Evolutionary conservation across 2,329 filamentous ascomycete genomes (phyloP), one percentile per base, ranked within the genome.

Genomic region (Immersiporthe knoxdaviesiana): DNA sequence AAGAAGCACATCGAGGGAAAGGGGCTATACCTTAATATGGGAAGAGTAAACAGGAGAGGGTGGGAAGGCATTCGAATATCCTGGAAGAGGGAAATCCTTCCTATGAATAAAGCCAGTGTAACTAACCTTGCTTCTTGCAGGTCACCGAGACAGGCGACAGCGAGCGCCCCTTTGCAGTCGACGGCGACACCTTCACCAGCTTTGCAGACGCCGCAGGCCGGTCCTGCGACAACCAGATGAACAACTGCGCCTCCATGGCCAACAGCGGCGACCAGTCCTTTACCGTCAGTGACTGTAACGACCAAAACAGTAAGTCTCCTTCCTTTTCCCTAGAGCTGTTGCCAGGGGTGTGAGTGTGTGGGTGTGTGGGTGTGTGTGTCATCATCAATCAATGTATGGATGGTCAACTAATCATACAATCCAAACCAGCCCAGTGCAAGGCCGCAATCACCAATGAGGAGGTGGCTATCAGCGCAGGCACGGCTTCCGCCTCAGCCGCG

Each of bases 141-240:
- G 82, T 84, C 68, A 78, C 78, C 14, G 77, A 81, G 66, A 82
- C 80, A 1, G 75, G 73, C n/a, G 75, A 84, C 71, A 70, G 76
- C 4, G 72, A 78, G 24, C 75, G 81, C 54, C 83, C 81, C 2
- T 85, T 82, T 70, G 77, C 78, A 64, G 81, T 84, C 3, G 75
- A 79, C 52, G 82, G 80, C 21, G 77, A 82, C 68, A 84, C 81
- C 0, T 85, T 85, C 82, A 74, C 76, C 67, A 80, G 83, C 74
- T 85, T 81, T 73, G 41, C 73, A 32, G 77, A 78, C 12, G 84
- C 84, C 0, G 78, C 79, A 7, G 77, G 79, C 66, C 77, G 82
- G 30, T 79, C 82, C 1, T 86, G 84, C 76, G 82, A 84, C 72
- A 81, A 82, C 72, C 84, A 86, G 74, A 81, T 83, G 74, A 85